Base-by-base conservation (phyloP, 257 asterid genomes). In the Penstemon davidsonii region DNA sequence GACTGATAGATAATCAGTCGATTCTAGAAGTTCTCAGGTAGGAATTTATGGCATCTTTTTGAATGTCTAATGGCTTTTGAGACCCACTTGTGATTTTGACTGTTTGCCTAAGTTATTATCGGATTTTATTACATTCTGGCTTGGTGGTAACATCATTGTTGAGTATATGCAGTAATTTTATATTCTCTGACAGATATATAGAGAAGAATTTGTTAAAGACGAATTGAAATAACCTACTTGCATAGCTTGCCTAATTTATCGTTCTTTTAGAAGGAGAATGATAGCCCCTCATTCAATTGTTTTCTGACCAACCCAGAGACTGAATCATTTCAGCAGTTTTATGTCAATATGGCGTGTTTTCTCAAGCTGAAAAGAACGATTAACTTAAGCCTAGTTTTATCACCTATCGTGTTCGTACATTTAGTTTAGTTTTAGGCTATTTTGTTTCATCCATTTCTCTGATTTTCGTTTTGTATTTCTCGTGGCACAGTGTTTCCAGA, bases 401-500 rank as follows among this genome's bases (percentile, higher is more conserved):
- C 6, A 12, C 42, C 8, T 19, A 7, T 54, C 11, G 47, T 46
- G 49, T 37, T 5, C 8, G 47, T 43, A 57, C 8, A 51, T 55
- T 5, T 18, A 5, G 40, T 64, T 42, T 62, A 9, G 60, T 51
- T 52, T 18, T 54, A 12, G 63, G 13, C 7, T 15, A 33, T 19
- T 40, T 45, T 46, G 52, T n/a, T 13, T 42, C 53, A 8, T 70
- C 54, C 25, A 4, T 47, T 67, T 51, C 13, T 55, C 46, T 68
- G 66, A 51, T 53, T 13, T 47, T 5, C 7, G 33, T 39, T 61
- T 62, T 63, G 7, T 63, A 42, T 33, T 62, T 60, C 12, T 33
- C 49, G 2, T 10, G 60, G 64, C 8, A 64, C 67, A 91, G 97
- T 70, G 83, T 91, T 61, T 69, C 96, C 1, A 88, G 81, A 80